A percentile compares a stretch with the other conserved stretches of the same genome.
phyloP scores from a whole-genome alignment of 345 rosid species.

The Psidium friedrichsthalianum region DNA sequence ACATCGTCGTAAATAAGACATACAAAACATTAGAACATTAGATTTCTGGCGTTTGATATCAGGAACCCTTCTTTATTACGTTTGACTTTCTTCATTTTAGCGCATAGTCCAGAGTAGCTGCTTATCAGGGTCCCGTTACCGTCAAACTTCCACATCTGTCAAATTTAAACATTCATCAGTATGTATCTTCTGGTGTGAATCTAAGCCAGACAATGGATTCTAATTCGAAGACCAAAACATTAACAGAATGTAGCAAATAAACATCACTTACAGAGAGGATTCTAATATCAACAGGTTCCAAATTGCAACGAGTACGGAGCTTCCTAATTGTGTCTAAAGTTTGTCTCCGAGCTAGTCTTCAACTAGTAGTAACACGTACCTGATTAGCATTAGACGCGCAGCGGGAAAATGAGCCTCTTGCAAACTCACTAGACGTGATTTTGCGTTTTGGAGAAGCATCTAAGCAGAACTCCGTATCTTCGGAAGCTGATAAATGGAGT shows the following conservation, averaged over 20 bases:
- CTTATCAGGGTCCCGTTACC: constrained; percentile 47
- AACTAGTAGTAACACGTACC: constrained; percentile 22
- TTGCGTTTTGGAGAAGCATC: constrained; percentile 56
- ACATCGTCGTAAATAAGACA: background rate
- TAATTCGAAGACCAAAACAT: background rate
- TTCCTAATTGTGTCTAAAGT: background rate
- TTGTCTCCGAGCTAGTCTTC: background rate
- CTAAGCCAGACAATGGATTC: background rate
- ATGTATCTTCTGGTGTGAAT: background rate
- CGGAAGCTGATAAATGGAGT: constrained; percentile 38
- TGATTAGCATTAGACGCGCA: constrained; percentile 70
- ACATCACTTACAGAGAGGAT: background rate
- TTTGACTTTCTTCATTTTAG: constrained; percentile 28
- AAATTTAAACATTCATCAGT: background rate
- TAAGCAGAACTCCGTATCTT: constrained; percentile 49
- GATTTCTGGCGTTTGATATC: background rate
- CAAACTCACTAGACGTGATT: constrained; percentile 53
- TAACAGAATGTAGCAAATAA: background rate
- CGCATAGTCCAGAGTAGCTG: constrained; percentile 83
- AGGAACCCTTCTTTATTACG: constrained; percentile 17
- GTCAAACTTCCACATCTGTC: constrained; percentile 75
- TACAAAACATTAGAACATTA: no score
- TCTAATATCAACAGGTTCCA: background rate
- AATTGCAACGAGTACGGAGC: background rate
- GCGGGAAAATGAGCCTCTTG: constrained; percentile 46